Conservation (phyloP, 176 grass and related monocot genomes). For the Raddia distichophylla region DNA sequence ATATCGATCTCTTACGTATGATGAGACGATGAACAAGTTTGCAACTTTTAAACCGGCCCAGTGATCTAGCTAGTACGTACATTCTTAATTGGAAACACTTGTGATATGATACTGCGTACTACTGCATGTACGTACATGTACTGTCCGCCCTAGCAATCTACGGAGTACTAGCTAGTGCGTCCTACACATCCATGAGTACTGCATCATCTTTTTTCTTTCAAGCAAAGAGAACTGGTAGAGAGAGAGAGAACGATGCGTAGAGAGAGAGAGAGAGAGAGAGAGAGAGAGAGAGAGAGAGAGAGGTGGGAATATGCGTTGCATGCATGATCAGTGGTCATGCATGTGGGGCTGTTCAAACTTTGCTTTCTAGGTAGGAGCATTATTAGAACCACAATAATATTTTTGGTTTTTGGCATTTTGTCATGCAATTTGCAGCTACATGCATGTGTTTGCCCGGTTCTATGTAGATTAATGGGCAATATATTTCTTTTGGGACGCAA, state of each 20-base stretch:
- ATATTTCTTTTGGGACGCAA: background rate
- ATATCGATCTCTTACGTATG: background rate
- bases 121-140: background rate
- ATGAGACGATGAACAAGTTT: background rate
- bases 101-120: background rate
- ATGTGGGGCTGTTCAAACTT: slow-evolving; percentile 32
- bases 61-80: background rate
- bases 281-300: background rate
- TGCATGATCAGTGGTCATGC: slow-evolving; percentile 15
- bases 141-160: background rate
- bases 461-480: background rate
- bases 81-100: background rate
- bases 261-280: background rate
- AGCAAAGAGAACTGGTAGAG: background rate
- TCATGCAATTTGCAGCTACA: slow-evolving; percentile 18
- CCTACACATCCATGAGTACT: background rate
- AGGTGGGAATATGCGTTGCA: background rate
- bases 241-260: background rate
- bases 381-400: background rate
- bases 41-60: background rate
- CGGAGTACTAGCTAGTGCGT: background rate
- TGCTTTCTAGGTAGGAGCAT: background rate
- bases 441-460: background rate
- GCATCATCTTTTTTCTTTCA: background rate
- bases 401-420: slow-evolving; percentile 31